Evolutionary conservation across 495 filamentous ascomycete species (phyloP), one percentile per base, ranked within the genome.

Genomic region (Neurospora sp.): DNA sequence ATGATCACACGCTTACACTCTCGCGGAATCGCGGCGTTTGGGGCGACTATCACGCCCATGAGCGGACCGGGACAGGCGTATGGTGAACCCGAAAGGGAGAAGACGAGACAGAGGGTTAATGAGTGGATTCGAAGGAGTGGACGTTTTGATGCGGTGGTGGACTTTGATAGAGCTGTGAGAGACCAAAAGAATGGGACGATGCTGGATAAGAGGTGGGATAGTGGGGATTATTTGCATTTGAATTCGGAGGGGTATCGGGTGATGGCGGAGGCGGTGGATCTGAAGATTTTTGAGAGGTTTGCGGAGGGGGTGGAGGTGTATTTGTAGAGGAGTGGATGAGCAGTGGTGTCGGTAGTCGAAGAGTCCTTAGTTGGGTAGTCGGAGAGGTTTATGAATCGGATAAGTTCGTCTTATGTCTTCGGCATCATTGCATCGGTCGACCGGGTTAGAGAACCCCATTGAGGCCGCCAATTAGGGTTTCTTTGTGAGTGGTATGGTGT

Each of bases 21-120:
- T 0, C 75, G 73, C 4, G 89, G 86, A 0, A 84, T 92, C 40
- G 78, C 84, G 0, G 78, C 87, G 0, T 88, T 90, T 68, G 88
- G 80, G 1, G 87, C 86, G 0, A 92, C 90, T 3, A 89, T 92
- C 47, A 90, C 89, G 31, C 90, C 90, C 0, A 90, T 91, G 77
- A 81, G 79, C 20, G 61, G 80, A 71, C 74, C 81, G 70, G 41
- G 77, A 14, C 76, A 83, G 72, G 27, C 68, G 69, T 91, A 92
- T 74, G 81, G 81, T 0, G 73, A 85, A 39, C 80, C 85, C 0
- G 77, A 73, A 38, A 77, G 89, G 12, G 88, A 91, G 78, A 73
- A 61, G 71, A 87, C 86, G 44, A 76, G 90, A 65, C 84, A 86
- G 74, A 73, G 80, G n/a, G 80, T 92, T 6, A 92, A 92, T 74